Evolutionary conservation across 2,329 filamentous ascomycete genomes (phyloP).

Genomic region (Delphinella strobiligena): DNA sequence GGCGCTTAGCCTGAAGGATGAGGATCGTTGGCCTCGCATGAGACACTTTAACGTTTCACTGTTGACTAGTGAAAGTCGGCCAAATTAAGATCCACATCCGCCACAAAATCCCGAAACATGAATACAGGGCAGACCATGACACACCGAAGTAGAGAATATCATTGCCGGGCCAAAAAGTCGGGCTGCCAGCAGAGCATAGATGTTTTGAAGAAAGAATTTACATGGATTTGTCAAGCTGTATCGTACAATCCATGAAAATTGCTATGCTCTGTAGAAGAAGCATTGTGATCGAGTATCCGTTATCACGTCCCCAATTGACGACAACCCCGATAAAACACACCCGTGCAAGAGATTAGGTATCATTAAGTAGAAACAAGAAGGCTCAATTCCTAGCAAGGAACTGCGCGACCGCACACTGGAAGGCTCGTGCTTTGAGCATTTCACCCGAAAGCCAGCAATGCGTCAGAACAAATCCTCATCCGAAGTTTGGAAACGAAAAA

Average conservation of each 20-base stretch:
- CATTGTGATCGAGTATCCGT: too few species aligned
- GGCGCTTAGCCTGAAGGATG: too few species aligned
- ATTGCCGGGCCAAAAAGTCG: conserved; percentile 4
- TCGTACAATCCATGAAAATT: neutral
- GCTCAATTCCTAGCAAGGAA: neutral
- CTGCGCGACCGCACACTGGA: neutral
- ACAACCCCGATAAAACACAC: conserved; percentile 7
- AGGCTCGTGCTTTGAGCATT: neutral
- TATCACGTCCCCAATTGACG: conserved; percentile 2
- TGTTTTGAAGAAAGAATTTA: neutral
- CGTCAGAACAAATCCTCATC: neutral
- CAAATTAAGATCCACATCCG: too few species aligned
- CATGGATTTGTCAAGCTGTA: neutral
- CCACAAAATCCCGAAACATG: too few species aligned
- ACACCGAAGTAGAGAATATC: neutral
- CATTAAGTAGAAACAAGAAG: conserved; percentile 6
- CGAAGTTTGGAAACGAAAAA: neutral
- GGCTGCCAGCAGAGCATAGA: conserved; percentile 2
- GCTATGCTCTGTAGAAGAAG: neutral
- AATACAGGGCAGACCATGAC: too few species aligned
- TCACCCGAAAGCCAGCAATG: neutral
- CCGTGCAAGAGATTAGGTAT: conserved; percentile 1
- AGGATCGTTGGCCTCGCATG: too few species aligned
- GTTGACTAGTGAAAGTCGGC: neutral
- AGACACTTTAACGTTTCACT: too few species aligned